Base-by-base conservation (phyloP, 257 asterid species). In the Datura wrightii region DNA sequence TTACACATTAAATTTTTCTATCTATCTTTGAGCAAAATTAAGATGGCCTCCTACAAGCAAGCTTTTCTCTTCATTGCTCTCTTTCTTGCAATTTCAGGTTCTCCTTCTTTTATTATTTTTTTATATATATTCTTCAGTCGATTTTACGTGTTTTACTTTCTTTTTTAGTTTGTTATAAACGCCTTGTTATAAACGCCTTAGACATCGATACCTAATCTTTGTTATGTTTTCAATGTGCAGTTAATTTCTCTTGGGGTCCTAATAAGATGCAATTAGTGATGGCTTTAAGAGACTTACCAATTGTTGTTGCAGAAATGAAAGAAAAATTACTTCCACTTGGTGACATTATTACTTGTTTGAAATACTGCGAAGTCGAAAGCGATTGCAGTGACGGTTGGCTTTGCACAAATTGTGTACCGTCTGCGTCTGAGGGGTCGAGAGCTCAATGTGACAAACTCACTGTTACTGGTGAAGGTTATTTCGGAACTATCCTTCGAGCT, bases 51-150 rank as follows among this genome's bases (percentile, higher is more conserved):
- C 15, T 44, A n/a, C 19, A 72, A 72, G 41, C 80, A 71, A 71
- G 10, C 10, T 71, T 44, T 71, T 44, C 56, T 74, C 42, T 74
- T 46, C 19, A 74, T 48, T 74, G 11, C 80, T 10, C 42, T 74
- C 7, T 72, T 72, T 72, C 58, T 46, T 74, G 18, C 59, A 72
- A 72, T 72, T 72, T 19, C 18, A 72, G 80, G 58, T 46, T 72
- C 3, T 41, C 54, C 41, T 36, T 70, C 24, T 42, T 39, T 31
- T 67, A 31, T 31, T 11, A 18, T 15, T 58, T 18, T 18, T 7
- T n/a, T 58, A 2, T 16, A 60, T 8, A 60, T 0, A 8, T 24
- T 24, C 7, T 60, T 24, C 37, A 6, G 24, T 60, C 31, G 1
- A 24, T 24, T 0, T 24, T 24, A 24, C 31, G 31, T 24, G 31